Base-by-base conservation (phyloP, 2,329 filamentous ascomycete genomes). In the Cladosporium colombiae region DNA sequence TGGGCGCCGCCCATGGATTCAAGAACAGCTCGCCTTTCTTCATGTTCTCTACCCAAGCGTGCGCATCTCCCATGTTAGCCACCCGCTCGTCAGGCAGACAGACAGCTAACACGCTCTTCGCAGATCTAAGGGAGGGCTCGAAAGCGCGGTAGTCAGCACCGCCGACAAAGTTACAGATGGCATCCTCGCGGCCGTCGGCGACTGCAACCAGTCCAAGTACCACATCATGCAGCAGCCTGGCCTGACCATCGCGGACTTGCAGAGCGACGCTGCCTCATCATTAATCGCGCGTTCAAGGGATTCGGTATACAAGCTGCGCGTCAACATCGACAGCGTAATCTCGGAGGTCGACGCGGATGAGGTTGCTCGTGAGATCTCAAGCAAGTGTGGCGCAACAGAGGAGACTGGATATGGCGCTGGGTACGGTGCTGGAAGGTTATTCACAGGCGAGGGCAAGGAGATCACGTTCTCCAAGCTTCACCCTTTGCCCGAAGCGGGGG, bases 1-100 rank as follows among this genome's bases (percentile, higher is more conserved):
- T 70, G 33, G 70, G 69, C n/a, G 66, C 69, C 27, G 88, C 84
- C 53, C 81, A 87, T 68, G 93, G 92, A 29, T 95, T 97, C 78
- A 88, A 87, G 69, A 90, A 97, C 79, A 92, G 93, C 2, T 93
- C 92, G 64, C 94, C 95, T 21, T 95, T 97, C 79, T 86, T 97
- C 76, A 81, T 97, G 70, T 89, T 96, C 78, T 97, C 94, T 35
- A 94, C 90, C 55, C 86, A 90, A 68, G 83, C 89, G 93, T 97
- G 89, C 14, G 61, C 21, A 44, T n/a, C 50, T 31, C 61, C 29
- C 21, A 37, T 27, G 27, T 10, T 10, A 35, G 55, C 49, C 60
- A 25, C 44, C 40, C 40, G n/a, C 8, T 4, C 8, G 59, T 16
- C 14, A 62, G 50, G 7, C 60, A 55, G 35, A 35, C 49, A 63